Evolutionary conservation across 805 yeast species (phyloP).

Genomic region (Priceomyces fermenticarens): DNA sequence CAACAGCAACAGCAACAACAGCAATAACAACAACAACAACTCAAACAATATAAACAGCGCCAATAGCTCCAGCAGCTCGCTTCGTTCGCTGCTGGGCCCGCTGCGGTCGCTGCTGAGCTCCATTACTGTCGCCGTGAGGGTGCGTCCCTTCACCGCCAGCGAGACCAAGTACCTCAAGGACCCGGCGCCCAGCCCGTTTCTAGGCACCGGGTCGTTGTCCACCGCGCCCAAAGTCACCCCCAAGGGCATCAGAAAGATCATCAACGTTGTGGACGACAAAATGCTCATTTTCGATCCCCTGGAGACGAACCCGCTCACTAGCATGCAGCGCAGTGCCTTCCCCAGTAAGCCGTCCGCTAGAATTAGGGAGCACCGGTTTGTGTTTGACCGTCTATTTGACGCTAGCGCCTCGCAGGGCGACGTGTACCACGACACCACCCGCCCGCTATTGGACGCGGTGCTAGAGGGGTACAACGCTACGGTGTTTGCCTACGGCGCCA

Average conservation of each 20-base stretch:
- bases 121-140: conserved; percentile 74
- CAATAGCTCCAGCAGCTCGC: too few relatives aligned
- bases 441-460: conserved; percentile 68
- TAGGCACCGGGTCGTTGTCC: conserved; percentile 53
- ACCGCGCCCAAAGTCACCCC: conserved; percentile 27
- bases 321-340: conserved; percentile 45
- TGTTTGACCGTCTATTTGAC: conserved; percentile 79
- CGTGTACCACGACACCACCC: conserved; percentile 64
- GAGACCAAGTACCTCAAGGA: conserved; percentile 51
- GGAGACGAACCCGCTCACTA: conserved; percentile 57
- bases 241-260: conserved; percentile 60
- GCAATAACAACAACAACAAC: too few relatives aligned
- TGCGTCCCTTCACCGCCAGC: conserved; percentile 70
- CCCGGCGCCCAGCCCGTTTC: conserved; percentile 39
- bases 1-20: too few relatives aligned
- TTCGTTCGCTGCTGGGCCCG: too few relatives aligned
- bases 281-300: conserved; percentile 89
- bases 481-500: conserved; percentile 94
- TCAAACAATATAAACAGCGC: too few relatives aligned
- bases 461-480: conserved; percentile 88
- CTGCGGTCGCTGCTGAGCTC: conserved; percentile 25
- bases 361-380: conserved; percentile 71
- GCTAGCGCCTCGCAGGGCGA: conserved; percentile 60
- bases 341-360: conserved; percentile 42
- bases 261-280: conserved; percentile 77